Evolutionary conservation across 352 stramenopile species (phyloP).

Genomic region (Phytophthora boehmeriae): DNA sequence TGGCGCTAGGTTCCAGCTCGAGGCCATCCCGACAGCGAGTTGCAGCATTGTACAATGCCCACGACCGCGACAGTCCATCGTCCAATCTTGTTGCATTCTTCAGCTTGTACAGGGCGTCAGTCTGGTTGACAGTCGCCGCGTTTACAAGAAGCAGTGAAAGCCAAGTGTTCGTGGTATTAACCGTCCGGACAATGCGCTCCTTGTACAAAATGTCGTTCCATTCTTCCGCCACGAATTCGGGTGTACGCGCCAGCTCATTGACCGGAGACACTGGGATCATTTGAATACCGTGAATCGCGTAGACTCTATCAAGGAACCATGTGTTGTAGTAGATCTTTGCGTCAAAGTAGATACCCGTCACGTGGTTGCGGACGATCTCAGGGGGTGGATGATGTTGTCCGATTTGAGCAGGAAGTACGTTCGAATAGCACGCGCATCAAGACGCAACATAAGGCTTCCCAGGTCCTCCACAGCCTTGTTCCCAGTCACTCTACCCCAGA

Average conservation of each 20-base stretch:
- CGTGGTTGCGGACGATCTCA: constrained; percentile 63
- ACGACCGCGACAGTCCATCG: constrained; percentile 53
- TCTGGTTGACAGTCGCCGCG: constrained; percentile 54
- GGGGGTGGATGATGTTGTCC: constrained; percentile 59
- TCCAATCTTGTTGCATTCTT: constrained; percentile 49
- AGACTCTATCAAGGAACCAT: constrained; percentile 60
- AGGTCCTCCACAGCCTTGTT: constrained; percentile 59
- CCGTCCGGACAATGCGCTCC: constrained; percentile 40
- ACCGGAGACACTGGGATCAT: constrained; percentile 71
- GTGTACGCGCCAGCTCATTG: constrained; percentile 60
- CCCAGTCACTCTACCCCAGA: constrained; percentile 56
- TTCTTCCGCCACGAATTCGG: constrained; percentile 60
- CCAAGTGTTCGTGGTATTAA: constrained; percentile 49
- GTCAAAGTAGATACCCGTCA: constrained; percentile 66
- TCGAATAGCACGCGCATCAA: constrained; percentile 54
- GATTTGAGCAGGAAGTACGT: constrained; percentile 71
- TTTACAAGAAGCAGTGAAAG: constrained; percentile 67
- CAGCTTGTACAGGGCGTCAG: constrained; percentile 41
- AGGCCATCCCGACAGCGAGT: constrained; percentile 18
- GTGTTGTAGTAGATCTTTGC: constrained; percentile 67
- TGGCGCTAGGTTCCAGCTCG: neutral
- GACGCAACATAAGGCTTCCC: constrained; percentile 61
- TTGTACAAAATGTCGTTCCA: constrained; percentile 70
- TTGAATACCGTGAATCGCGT: constrained; percentile 72
- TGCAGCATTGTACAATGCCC: constrained; percentile 60